These are phyloP conservation scores for Isabelozyma heimii DNA, from an alignment of 805 yeast genomes.

Conservation along the genomic window DNA sequence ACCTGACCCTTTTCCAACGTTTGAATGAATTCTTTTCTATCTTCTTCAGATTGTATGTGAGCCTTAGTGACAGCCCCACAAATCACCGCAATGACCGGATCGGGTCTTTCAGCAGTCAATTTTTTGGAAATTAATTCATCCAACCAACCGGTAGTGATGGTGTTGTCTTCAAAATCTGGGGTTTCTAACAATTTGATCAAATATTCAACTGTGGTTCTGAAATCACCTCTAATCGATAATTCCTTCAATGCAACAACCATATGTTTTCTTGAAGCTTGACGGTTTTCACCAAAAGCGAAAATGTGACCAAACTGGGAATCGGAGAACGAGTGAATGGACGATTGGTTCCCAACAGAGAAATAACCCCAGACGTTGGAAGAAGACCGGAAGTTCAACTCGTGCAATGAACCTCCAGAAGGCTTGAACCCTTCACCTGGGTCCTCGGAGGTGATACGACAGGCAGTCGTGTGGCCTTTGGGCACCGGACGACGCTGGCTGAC, in stretches of 20 bases:
- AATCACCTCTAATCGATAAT: constrained; percentile 95
- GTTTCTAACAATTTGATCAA: constrained; percentile 93
- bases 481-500: constrained; percentile 85
- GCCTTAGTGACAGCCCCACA: constrained; percentile 99
- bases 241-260: constrained; percentile 99
- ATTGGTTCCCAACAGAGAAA: constrained; percentile 93
- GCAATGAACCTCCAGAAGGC: constrained; percentile 96
- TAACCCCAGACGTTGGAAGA: constrained; percentile 99
- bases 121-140: constrained; percentile 93
- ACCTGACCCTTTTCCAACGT: constrained; percentile 96
- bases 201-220: constrained; percentile 96
- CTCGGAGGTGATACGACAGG: constrained; percentile 98
- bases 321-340: constrained; percentile 95
- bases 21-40: constrained; percentile 62
- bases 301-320: constrained; percentile 99
- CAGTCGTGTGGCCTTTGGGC: constrained; percentile 98
- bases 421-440: constrained; percentile 99
- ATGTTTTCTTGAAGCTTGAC: constrained; percentile 96
- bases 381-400: constrained; percentile 94
- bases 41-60: constrained; percentile 70
- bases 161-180: constrained; percentile 93
- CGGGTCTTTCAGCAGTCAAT: constrained; percentile 97
- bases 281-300: constrained; percentile 97
- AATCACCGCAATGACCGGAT: constrained; percentile 81
- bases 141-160: constrained; percentile 98